Evolutionary conservation across 192 early-diverging fungal genomes (phyloP).

Genomic region (Spizellomyces punctatus): DNA sequence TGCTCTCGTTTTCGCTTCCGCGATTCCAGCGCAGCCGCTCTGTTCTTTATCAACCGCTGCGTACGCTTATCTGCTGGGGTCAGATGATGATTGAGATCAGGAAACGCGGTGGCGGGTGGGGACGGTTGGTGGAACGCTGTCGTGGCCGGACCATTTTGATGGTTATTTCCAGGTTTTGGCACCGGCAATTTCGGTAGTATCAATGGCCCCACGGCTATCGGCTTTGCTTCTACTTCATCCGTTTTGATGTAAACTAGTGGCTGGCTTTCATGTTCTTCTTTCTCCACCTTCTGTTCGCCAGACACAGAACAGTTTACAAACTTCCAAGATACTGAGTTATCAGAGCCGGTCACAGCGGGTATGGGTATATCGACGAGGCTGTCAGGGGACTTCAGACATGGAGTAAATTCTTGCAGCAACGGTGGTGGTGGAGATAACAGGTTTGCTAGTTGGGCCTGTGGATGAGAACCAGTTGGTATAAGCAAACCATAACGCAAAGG

Average conservation of each 20-base stretch:
- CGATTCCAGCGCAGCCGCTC: conserved; percentile 82
- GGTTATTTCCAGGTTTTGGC: neutral
- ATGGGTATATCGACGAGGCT: too few species aligned
- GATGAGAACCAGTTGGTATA: neutral
- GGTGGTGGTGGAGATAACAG: conserved; percentile 11
- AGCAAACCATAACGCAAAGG: neutral
- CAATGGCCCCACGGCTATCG: neutral
- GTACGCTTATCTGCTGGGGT: conserved; percentile 69
- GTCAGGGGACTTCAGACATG: neutral
- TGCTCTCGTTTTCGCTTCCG: conserved; percentile 92
- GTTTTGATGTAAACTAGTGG: neutral
- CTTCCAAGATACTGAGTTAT: too few species aligned
- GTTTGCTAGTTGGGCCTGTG: neutral
- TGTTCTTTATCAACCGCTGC: conserved; percentile 90
- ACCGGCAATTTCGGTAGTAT: neutral
- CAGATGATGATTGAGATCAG: neutral
- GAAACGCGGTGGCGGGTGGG: neutral
- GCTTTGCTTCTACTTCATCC: neutral
- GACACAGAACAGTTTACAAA: too few species aligned
- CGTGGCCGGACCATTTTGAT: neutral
- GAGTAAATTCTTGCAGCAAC: neutral
- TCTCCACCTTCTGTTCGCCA: too few species aligned
- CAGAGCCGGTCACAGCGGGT: too few species aligned
- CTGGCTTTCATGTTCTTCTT: neutral
- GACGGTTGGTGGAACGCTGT: neutral